Percentiles rank a stretch among this genome's conserved stretches.
Evolutionary conservation across 495 filamentous ascomycete genomes (phyloP).

Genomic region (Trichoderma virens): DNA sequence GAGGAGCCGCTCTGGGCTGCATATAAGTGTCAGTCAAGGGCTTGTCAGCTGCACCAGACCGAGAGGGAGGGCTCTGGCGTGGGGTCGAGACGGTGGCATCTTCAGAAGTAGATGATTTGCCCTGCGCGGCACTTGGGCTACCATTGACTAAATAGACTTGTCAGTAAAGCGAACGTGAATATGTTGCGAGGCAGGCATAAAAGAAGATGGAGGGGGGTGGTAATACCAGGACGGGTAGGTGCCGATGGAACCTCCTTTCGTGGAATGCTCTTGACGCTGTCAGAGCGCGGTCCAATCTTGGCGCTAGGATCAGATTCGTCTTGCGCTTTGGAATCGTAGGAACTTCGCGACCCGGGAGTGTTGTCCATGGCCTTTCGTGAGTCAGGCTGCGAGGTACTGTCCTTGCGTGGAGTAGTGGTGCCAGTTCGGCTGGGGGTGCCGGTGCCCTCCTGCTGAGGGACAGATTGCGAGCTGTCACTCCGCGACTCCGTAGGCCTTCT

Average conservation of each 20-base stretch:
- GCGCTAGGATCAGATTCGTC: conserved; percentile 38
- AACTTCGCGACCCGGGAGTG: conserved; percentile 36
- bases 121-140: conserved; percentile 20
- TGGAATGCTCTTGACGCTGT: conserved; percentile 28
- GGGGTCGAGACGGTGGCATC: neutral
- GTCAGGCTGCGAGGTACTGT: conserved; percentile 18
- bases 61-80: conserved; percentile 13
- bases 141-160: conserved; percentile 29
- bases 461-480: conserved; percentile 43
- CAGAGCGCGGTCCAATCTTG: conserved; percentile 16
- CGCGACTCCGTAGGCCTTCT: conserved; percentile 48
- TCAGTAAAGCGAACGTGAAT: neutral
- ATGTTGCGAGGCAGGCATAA: neutral
- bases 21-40: conserved; percentile 52
- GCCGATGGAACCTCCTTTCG: conserved; percentile 39
- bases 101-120: conserved; percentile 13
- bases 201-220: neutral
- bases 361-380: conserved; percentile 32
- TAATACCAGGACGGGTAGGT: neutral
- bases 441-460: conserved; percentile 28
- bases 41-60: conserved; percentile 29
- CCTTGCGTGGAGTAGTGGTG: conserved; percentile 18
- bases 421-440: conserved; percentile 15
- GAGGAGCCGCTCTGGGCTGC: conserved; percentile 53
- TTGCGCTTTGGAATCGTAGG: conserved; percentile 38